Evolutionary conservation across 1,139 yeast species (phyloP).

Genomic region (Geotrichum phurueaensis): DNA sequence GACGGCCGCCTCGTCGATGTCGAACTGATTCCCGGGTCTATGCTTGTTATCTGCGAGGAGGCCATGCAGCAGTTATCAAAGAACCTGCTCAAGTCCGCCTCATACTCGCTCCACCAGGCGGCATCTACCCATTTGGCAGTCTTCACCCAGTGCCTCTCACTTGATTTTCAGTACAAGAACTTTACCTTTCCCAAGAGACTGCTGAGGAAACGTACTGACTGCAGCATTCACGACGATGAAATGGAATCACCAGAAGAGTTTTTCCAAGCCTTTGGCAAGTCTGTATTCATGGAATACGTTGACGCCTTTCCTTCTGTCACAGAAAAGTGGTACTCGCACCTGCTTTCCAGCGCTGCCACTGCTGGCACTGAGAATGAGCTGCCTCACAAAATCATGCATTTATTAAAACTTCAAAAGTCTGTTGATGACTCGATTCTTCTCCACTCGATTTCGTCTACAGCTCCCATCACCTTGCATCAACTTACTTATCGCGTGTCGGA

Average conservation of each 20-base stretch:
- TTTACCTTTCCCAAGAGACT: constrained; percentile 10
- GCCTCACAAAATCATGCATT: constrained; percentile 9
- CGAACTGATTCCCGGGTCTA: not conserved
- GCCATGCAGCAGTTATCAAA: constrained; percentile 3
- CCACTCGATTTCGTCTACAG: constrained; percentile 16
- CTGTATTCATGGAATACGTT: constrained; percentile 4
- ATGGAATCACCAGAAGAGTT: constrained; percentile 5
- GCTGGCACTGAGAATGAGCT: constrained; percentile 3
- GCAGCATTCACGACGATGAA: not conserved
- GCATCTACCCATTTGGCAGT: not conserved
- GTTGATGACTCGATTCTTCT: constrained; percentile 16
- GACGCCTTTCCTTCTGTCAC: constrained; percentile 5
- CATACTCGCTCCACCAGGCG: constrained; percentile 2
- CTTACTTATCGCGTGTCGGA: constrained; percentile 23
- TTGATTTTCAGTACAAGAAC: constrained; percentile 12
- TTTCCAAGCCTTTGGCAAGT: constrained; percentile 15
- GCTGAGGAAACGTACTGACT: not conserved
- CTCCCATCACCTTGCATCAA: constrained; percentile 20
- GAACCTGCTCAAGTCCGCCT: constrained; percentile 6
- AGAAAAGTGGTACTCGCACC: constrained; percentile 10
- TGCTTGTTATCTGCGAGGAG: constrained; percentile 7
- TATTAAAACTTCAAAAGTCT: constrained; percentile 10
- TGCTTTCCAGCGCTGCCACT: not conserved
- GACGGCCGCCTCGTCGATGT: constrained; percentile 3
- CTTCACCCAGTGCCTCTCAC: constrained; percentile 14